A percentile compares a stretch with the other conserved stretches of the same genome.
Conservation (phyloP, 2,329 filamentous ascomycete genomes). For the Penicillium rolfsii region DNA sequence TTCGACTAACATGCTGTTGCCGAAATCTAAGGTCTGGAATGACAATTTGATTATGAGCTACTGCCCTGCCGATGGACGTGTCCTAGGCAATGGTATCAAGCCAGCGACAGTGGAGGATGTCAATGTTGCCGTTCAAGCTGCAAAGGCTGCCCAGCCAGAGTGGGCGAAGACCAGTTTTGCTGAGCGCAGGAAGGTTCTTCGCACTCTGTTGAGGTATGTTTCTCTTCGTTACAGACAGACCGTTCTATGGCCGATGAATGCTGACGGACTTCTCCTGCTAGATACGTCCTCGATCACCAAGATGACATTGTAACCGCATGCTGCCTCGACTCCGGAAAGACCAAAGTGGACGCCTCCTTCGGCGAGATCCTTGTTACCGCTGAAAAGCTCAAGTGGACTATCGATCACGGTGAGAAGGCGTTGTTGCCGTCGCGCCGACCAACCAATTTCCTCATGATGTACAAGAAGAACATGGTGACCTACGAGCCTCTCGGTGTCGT, state of each 20-base stretch:
- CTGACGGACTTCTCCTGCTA: constrained; percentile 27
- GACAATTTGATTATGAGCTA: constrained; percentile 48
- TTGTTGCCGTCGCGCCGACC: constrained; percentile 72
- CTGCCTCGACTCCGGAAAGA: constrained; percentile 93
- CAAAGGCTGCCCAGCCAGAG: constrained; percentile 71
- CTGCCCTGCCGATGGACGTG: constrained; percentile 83
- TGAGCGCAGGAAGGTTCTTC: constrained; percentile 76
- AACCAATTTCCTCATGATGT: constrained; percentile 90
- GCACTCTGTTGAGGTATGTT: constrained; percentile 70
- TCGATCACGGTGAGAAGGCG: constrained; percentile 84
- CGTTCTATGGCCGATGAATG: neutral
- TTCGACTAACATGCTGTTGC: constrained; percentile 20
- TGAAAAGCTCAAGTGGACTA: constrained; percentile 94
- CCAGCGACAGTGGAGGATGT: constrained; percentile 77
- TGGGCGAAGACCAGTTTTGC: constrained; percentile 80
- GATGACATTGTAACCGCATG: constrained; percentile 82
- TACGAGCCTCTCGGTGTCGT: constrained; percentile 95
- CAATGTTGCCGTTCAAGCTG: constrained; percentile 74
- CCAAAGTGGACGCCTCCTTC: constrained; percentile 88
- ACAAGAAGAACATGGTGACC: constrained; percentile 86
- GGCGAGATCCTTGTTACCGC: constrained; percentile 93
- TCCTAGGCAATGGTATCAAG: constrained; percentile 68
- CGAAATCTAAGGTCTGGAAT: constrained; percentile 40
- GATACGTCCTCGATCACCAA: constrained; percentile 83
- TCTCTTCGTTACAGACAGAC: too few relatives aligned